Evolutionary conservation across 257 asterid genomes (phyloP), one percentile per base, ranked within the genome.

Genomic region (Petunia secreta): DNA sequence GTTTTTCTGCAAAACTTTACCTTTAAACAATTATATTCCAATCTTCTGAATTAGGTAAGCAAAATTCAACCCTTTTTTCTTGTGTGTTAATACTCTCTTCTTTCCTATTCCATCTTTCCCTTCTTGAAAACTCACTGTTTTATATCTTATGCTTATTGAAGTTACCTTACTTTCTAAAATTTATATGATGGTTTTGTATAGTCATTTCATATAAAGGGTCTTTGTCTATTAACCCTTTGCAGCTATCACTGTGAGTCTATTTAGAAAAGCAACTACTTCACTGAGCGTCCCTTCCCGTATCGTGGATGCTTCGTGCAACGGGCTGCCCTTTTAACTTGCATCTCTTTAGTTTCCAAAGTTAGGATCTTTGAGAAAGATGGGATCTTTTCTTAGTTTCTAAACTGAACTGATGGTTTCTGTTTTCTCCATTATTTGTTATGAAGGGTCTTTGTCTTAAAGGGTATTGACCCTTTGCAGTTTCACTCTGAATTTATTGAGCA

Each of bases 21-120:
- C 36, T 46, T 48, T 63, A 53, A 63, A 16, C 8, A 62, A 41
- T 46, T 62, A 9, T 50, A 64, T 48, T 79, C 63, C 64, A 79
- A 36, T 63, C 81, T 78, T 78, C 43, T 46, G 16, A 78, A 39
- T 39, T 15, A 13, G 75, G 82, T 79, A 52, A 64, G 76, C 76
- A 79, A 50, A 2, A 2, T 43, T 41, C 63, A 39, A 46, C 58
- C 60, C 16, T 34, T 48, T 69, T 69, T 68, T 4, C 40, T 68
- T 68, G 58, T 68, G 58, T 46, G 57, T 44, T 44, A 9, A 5
- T 69, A 57, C 58, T 69, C 9, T 69, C 8, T 68, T 46, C 8
- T 69, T 68, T 9, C 48, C 6, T 2, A 0, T n/a, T 55, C 2
- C 8, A 14, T 2, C 62, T 55, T 55, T 55, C 25, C 40, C n/a